phyloP scores from a whole-genome alignment of 805 yeast species.

The Candida corydali region DNA sequence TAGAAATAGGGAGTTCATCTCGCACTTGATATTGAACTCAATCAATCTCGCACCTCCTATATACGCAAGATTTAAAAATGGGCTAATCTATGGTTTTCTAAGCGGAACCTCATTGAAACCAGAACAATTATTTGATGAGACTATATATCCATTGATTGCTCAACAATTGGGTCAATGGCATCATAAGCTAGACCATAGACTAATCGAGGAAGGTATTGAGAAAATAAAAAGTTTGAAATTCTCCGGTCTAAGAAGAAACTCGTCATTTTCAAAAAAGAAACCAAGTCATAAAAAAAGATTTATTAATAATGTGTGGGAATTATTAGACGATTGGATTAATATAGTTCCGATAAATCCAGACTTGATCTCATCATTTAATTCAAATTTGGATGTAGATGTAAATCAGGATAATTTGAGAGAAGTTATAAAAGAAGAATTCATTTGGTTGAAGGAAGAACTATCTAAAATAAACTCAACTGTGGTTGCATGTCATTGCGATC shows the following conservation, averaged over 20 bases:
- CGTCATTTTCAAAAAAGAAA: constrained; percentile 8
- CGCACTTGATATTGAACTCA: constrained; percentile 59
- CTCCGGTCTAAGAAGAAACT: constrained; percentile 1
- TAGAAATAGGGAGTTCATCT: constrained; percentile 68
- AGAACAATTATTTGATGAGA: constrained; percentile 45
- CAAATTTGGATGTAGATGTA: constrained; percentile 22
- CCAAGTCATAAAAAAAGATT: constrained; percentile 18
- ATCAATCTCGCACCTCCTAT: constrained; percentile 64
- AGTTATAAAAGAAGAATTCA: constrained; percentile 47
- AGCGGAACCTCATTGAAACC: constrained; percentile 60
- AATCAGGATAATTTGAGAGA: constrained; percentile 26
- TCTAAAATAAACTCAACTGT: constrained; percentile 41
- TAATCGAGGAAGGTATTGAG: constrained; percentile 45
- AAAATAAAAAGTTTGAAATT: constrained; percentile 24
- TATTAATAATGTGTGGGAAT: constrained; percentile 53
- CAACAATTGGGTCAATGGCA: constrained; percentile 73
- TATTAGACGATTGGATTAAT: constrained; percentile 58
- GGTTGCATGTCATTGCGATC: constrained; percentile 69
- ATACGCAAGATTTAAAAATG: constrained; percentile 66
- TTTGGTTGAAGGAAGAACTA: constrained; percentile 42
- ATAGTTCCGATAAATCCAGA: constrained; percentile 51
- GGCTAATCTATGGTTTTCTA: constrained; percentile 65
- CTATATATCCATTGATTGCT: constrained; percentile 56
- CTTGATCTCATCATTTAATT: constrained; percentile 31
- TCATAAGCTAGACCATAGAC: constrained; percentile 38